A percentile compares a stretch with the other conserved stretches of the same genome.
These are phyloP conservation scores for Spirogloea muscicola DNA, from an alignment of 139 green algal genomes.

Conservation along the genomic window DNA sequence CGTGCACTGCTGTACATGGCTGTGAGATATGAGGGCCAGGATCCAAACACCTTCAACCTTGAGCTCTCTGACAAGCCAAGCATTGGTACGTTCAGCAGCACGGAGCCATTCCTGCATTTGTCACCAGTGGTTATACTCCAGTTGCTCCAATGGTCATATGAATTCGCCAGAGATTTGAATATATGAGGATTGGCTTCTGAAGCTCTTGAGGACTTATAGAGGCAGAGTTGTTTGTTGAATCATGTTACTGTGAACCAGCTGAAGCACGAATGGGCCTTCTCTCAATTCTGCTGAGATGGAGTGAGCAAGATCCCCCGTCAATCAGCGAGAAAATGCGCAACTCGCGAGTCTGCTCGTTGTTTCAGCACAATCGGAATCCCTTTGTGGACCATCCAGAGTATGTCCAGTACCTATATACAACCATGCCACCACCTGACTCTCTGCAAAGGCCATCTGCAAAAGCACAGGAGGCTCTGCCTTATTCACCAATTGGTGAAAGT, in stretches of 20 bases:
- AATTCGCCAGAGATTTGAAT: too few relatives aligned
- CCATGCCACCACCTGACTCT: slow-evolving; percentile 13
- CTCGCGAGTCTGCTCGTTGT: slow-evolving; percentile 31
- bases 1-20: slow-evolving; percentile 44
- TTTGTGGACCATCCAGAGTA: slow-evolving; percentile 43
- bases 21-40: slow-evolving; percentile 23
- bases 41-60: slow-evolving; percentile 6
- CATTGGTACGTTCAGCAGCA: slow-evolving; percentile 3
- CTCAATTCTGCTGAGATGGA: slow-evolving; percentile 26
- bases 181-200: too few relatives aligned
- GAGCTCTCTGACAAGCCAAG: slow-evolving; percentile 31
- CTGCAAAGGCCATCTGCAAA: background rate
- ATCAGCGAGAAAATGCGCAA: slow-evolving; percentile 21
- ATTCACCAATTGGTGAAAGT: background rate
- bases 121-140: too few relatives aligned
- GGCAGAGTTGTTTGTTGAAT: background rate
- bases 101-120: background rate
- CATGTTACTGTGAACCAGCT: background rate
- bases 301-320: slow-evolving; percentile 15
- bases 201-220: background rate
- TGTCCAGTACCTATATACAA: too few relatives aligned
- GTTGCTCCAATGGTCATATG: too few relatives aligned
- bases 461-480: background rate
- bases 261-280: slow-evolving; percentile 25
- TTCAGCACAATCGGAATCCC: slow-evolving; percentile 46